Evolutionary conservation across 2,329 filamentous ascomycete genomes (phyloP), one percentile per base, ranked within the genome.

Genomic region (Beauveria scarabaeidicola): DNA sequence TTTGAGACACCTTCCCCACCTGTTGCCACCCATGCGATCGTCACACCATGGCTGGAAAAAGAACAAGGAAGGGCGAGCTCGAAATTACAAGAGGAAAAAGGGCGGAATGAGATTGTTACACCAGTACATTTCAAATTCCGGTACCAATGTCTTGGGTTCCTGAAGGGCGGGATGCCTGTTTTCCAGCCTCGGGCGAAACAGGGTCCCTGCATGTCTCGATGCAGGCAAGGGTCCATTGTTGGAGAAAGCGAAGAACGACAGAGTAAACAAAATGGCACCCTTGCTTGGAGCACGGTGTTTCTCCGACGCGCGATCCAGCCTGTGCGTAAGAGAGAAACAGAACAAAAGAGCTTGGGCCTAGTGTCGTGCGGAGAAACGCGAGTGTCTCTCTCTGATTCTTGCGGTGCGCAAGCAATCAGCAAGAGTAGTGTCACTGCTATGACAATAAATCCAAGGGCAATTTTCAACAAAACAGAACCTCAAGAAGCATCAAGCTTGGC

Each of bases 1-100:
- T 57, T 43, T 57, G 53, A 58, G 55, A 58, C 41, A 58, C 15
- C 29, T 51, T 57, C 55, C 36, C 55, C 55, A 58, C 55, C 53
- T 36, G 55, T 58, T 50, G n/a, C 55, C 17, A 38, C 46, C 46
- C 32, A 51, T 51, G 44, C 55, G 55, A 32, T 58, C 51, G 46
- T 51, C 55, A 36, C 55, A 58, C 55, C 46, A 58, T 32, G 54
- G 21, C 29, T 9, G 32, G n/a, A 57, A 50, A 21, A 17, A 29
- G 41, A 32, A 10, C 27, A 41, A 41, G 44, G 29, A n/a, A 44
- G 46, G 21, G 41, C 19, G 36, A 27, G 15, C 7, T 36, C n/a
- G 46, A 58, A 47, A 58, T 58, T 46, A 51, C 46, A 40, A 25
- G 32, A n/a, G 17, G 19, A 51, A 36, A 11, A 57, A 58, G 32